Conservation (phyloP, 345 rosid genomes). For the Mallotus nudiflorus region DNA sequence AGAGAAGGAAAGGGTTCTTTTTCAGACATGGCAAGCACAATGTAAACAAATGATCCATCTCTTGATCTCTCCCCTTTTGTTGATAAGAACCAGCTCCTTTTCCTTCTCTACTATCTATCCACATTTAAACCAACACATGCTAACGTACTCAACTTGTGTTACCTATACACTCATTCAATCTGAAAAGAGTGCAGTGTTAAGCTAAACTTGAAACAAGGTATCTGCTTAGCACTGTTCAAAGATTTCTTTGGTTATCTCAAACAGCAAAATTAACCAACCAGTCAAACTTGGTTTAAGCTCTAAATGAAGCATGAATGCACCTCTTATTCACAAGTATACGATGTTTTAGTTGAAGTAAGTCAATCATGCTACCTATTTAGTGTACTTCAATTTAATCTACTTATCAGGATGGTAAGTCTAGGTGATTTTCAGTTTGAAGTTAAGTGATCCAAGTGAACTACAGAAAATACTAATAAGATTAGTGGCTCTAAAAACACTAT, state of each 20-base stretch:
- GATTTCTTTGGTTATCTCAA: background rate
- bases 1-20: no score
- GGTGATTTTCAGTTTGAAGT: background rate
- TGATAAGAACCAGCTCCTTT: no score
- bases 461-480: background rate
- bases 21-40: no score
- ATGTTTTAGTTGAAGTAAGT: background rate
- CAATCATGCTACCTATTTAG: background rate
- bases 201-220: no score
- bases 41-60: no score
- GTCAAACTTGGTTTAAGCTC: background rate
- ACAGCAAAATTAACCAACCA: background rate
- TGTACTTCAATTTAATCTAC: background rate
- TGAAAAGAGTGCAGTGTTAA: no score
- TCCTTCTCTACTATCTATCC: no score
- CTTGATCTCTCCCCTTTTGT: no score
- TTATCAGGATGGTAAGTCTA: background rate
- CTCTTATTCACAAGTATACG: background rate
- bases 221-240: background rate
- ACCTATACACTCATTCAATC: no score
- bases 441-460: background rate
- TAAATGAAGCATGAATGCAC: background rate
- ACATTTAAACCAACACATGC: no score
- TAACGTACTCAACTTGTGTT: no score
- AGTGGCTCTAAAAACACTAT: background rate